Base-by-base conservation (phyloP, 352 stramenopile species). In the Phytophthora pinifolia region DNA sequence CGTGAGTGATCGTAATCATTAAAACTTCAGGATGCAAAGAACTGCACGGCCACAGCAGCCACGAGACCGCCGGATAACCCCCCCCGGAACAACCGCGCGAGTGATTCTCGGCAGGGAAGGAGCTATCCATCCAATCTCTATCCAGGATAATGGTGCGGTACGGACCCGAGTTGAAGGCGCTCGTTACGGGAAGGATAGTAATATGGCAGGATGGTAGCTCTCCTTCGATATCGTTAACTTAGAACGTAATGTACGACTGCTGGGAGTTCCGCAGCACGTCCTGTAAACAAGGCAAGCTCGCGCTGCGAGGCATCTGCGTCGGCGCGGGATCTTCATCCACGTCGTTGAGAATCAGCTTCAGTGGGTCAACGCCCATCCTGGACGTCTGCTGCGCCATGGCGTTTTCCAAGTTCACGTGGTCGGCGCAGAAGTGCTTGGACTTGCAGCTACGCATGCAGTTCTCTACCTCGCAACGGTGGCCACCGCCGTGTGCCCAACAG, bases 251-350 rank as follows among this genome's bases (percentile, higher is more conserved):
- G 12, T 41, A 62, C 9, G 54, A 32, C 15, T 54, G 57, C 37
- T 65, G 57, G 6, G 49, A 59, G 41, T 65, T 65, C 6, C 46
- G 53, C 20, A 80, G 52, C 15, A 52, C 64, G 27, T 77, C 67
- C 41, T 64, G 65, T 33, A 80, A 37, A 47, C 42, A 46, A 22
- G 56, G 56, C 14, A 65, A 35, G 14, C 52, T 44, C 34, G 43
- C 12, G 14, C 27, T 59, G 18, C 52, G 34, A 36, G 43, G 14
- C 18, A 54, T 44, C n/a, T 45, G 14, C 25, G 18, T 20, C 17
- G 43, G 43, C n/a, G 13, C 30, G 17, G 9, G 31, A 13, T 44
- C 41, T 4, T 47, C 43, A 10, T 47, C 43, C 10, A 12, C 22
- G 35, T 38, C 52, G 15, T 60, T 47, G 15, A 59, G 18, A 59